Evolutionary conservation across 345 rosid genomes (phyloP), one percentile per base, ranked within the genome.

Genomic region (Aethionema arabicum): DNA sequence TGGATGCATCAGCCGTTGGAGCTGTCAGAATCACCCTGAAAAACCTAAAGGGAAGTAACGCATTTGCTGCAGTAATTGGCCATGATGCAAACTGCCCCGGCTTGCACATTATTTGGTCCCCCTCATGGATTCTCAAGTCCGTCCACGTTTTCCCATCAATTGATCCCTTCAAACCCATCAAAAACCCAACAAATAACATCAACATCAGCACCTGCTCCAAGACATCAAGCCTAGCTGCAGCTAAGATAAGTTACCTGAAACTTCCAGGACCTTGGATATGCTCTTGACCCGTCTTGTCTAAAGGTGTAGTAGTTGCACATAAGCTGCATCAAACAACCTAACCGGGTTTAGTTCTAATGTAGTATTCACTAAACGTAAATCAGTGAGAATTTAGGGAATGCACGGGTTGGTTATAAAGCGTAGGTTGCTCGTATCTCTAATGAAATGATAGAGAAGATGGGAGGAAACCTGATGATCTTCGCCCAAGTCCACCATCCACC

Each of bases 401-500:
- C n/a, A n/a, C n/a, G n/a, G n/a, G n/a, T n/a, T n/a, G 32, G 4
- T 43, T 33, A 33, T 27, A 12, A 14, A 45, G 32, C 32, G 36
- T 32, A 39, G 44, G 62, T 38, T 7, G 35, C 8, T 37, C n/a
- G 27, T 47, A 13, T 57, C 30, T 57, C 32, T 40, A 0, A 4
- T 6, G 27, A 52, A 32, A 2, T 12, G 46, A 52, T 45, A 29
- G 62, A 45, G n/a, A 50, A 64, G 61, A 31, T 56, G 48, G 48
- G 7, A 65, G 32, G 42, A 51, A 56, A 90, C 99, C 96, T 90
- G 96, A 78, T 84, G 99, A 72, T 93, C 84, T 79, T 84, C 75
- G 61, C 97, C 96, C 21, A 92, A 65, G 76, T 89, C 98, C 62
- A 92, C 81, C 90, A 81, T 79, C 98, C 98, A 92, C 98, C 98